phyloP scores from a whole-genome alignment of 2,329 filamentous ascomycete species.

The Beauveria rudraprayagi region DNA sequence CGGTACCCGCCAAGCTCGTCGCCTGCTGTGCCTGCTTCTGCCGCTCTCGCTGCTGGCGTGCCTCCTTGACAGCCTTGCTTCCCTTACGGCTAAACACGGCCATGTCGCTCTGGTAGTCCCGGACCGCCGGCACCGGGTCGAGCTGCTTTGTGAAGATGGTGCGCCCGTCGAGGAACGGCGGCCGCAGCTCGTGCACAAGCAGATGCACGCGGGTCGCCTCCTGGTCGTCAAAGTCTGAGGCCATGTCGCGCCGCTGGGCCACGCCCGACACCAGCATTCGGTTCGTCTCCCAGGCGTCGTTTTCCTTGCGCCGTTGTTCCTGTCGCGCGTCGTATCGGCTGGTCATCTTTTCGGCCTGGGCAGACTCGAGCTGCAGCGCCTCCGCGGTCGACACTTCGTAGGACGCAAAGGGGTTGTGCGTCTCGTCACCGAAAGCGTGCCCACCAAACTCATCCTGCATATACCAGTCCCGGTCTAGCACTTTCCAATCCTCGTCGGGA shows the following conservation, averaged over 20 bases:
- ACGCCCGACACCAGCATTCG: slow-evolving; percentile 96
- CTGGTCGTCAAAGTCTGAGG: slow-evolving; percentile 81
- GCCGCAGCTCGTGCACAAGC: slow-evolving; percentile 85
- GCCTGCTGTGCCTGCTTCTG: slow-evolving; percentile 93
- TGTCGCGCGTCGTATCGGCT: slow-evolving; percentile 60
- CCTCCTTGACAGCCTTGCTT: slow-evolving; percentile 85
- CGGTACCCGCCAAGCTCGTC: slow-evolving; percentile 85
- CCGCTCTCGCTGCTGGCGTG: slow-evolving; percentile 83
- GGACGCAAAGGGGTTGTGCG: slow-evolving; percentile 84
- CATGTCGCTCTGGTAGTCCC: slow-evolving; percentile 96
- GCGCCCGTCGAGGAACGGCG: slow-evolving; percentile 88
- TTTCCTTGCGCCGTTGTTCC: slow-evolving; percentile 83
- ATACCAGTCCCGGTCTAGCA: slow-evolving; percentile 89
- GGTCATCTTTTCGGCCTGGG: slow-evolving; percentile 71
- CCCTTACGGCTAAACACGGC: slow-evolving; percentile 95
- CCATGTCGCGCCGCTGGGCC: slow-evolving; percentile 77
- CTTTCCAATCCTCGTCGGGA: slow-evolving; percentile 61
- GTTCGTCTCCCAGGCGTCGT: slow-evolving; percentile 97
- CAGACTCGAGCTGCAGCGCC: slow-evolving; percentile 67
- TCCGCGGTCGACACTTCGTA: slow-evolving; percentile 69
- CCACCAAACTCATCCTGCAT: slow-evolving; percentile 73
- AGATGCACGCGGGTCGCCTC: slow-evolving; percentile 85
- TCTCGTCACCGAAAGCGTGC: slow-evolving; percentile 80
- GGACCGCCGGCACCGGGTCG: slow-evolving; percentile 86
- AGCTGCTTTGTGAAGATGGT: slow-evolving; percentile 97